Base-by-base conservation (phyloP, 768 basidiomycete genomes). In the Mrakia frigida region DNA sequence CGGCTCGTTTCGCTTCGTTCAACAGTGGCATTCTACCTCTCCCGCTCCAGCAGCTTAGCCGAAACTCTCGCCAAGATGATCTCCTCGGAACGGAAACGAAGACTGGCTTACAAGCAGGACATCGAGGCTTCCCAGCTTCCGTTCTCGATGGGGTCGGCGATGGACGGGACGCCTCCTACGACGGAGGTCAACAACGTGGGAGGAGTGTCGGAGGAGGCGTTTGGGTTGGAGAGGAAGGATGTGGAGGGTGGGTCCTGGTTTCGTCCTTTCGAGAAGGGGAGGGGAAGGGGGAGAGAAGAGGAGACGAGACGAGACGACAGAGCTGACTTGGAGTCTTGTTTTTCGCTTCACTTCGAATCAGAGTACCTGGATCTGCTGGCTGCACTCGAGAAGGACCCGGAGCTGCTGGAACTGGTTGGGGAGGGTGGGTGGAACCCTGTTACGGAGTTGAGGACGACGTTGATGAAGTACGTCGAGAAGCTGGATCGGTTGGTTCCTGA, bases 31-130 rank as follows among this genome's bases (percentile, higher is more conserved):
- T 91, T 94, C 82, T 92, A 98, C 82, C 88, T 90, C 77, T 89
- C 90, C 79, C 87, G 93, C 69, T 90, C 93, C 0, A 88, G 91
- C 77, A 89, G 88, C 50, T 90, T 98, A 59, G 85, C 93, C 5
- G 91, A 95, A 81, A 87, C 92, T 25, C 90, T 98, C 89, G 90
- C 91, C 3, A 93, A 91, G 80, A 87, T 95, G 56, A 90, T 91
- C 11, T 86, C 89, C 0, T 88, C 86, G 70, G 97, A 99, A 83
- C 87, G 88, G 78, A 92, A 91, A 80, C 88, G 93, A 28, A 88
- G 97, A 2, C 89, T 91, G 79, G 87, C 91, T n/a, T 94, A 96
- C 81, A 87, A 92, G 31, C 87, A 90, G 6, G 94, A 96, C 80
- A 87, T 92, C 18, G 88, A 92, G 77, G 91, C 91, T 0, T 90